Evolutionary conservation across 306 rosid species (phyloP), one percentile per base, ranked within the genome.

Genomic region (Dryas drummondii): DNA sequence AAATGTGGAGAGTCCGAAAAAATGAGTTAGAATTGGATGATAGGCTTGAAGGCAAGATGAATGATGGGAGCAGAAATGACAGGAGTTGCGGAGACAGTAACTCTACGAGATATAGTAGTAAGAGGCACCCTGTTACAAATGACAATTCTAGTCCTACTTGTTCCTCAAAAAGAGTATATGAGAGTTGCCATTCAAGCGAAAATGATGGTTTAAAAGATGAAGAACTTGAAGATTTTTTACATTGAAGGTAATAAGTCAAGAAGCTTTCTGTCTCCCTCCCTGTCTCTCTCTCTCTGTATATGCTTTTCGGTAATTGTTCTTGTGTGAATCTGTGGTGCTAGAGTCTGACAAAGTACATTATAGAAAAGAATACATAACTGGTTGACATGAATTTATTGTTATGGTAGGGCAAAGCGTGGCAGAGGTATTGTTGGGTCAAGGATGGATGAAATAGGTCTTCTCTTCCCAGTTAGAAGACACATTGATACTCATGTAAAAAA

Each of bases 371-470:
- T 26, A 27, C 45, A 8, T 54, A 7, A 37, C 44, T 1, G 17
- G 46, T 54, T 71, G 51, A 63, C 1, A 10, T 41, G 12, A 59
- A 8, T 17, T 56, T 69, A 57, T 46, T 47, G 41, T 17, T 62
- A 7, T 75, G 77, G 64, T 90, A 93, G 98, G 91, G 86, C 57
- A 69, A 93, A 93, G 86, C 93, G 96, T 62, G 97, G 98, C 65
- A 85, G 98, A 85, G 98, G 98, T 42, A 87, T 88, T 59, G 76
- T 93, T 79, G 98, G 98, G 61, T 84, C 98, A 4, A 89, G 98
- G 82, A 93, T 93, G 97, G 98, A 93, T 59, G 98, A 93, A 82
- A 93, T 96, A 2, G 97, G 98, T 11, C 97, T 19, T 19, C 22
- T 19, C 22, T 19, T 19, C 22, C 22, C 22, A 19, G 22, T 19